Conservation (phyloP, 768 basidiomycete species). For the Nevesoporus exiguus region DNA sequence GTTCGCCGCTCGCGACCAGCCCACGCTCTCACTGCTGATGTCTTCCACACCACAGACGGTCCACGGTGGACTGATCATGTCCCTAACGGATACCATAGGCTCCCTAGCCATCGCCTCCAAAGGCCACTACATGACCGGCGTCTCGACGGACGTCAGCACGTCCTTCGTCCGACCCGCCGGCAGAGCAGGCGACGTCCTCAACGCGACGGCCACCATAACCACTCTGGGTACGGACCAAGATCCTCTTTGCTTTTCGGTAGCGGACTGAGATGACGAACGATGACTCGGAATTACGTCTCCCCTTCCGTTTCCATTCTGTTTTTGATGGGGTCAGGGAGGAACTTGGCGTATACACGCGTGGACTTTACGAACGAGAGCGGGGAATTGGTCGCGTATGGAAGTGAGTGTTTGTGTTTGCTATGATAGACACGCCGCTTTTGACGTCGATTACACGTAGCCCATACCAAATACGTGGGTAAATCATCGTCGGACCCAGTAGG, state of each 20-base stretch:
- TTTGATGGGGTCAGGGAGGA: conserved; percentile 53
- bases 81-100: conserved; percentile 80
- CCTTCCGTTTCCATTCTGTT: too few relatives aligned
- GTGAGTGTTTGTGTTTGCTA: conserved; percentile 39
- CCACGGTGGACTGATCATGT: conserved; percentile 79
- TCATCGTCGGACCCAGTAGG: conserved; percentile 46
- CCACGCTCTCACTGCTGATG: background rate
- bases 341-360: conserved; percentile 75
- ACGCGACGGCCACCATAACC: conserved; percentile 61
- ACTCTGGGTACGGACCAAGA: conserved; percentile 59
- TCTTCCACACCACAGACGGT: conserved; percentile 40
- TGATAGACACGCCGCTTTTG: background rate
- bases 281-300: background rate
- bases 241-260: too few relatives aligned
- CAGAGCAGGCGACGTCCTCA: conserved; percentile 61
- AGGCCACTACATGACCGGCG: conserved; percentile 85
- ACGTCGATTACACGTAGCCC: conserved; percentile 45
- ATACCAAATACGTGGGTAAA: conserved; percentile 83
- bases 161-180: conserved; percentile 79
- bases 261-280: background rate
- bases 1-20: conserved; percentile 18
- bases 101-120: conserved; percentile 80
- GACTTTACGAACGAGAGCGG: conserved; percentile 68
- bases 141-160: conserved; percentile 77
- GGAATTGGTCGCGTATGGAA: conserved; percentile 76